Conservation (phyloP, 805 yeast species). For the Schwanniomyces occidentalis region DNA sequence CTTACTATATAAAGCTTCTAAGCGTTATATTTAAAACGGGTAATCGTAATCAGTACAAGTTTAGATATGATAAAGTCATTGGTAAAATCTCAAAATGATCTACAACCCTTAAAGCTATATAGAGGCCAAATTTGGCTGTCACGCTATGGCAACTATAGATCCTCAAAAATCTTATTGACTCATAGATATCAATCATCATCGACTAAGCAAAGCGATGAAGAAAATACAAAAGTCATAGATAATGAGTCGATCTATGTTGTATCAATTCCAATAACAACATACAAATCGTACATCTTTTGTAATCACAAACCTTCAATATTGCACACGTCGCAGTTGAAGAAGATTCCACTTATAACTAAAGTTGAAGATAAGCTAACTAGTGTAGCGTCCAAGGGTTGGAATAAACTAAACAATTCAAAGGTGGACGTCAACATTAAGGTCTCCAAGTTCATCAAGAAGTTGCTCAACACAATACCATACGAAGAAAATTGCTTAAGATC, state of each 20-base stretch:
- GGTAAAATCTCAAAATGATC: no score
- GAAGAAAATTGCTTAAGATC: slow-evolving; percentile 74
- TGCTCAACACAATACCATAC: slow-evolving; percentile 71
- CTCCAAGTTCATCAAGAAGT: slow-evolving; percentile 50
- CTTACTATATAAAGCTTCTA: no score
- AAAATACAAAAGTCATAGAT: slow-evolving; percentile 5
- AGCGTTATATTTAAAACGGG: no score
- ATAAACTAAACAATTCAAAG: slow-evolving; percentile 55
- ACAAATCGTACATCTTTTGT: slow-evolving; percentile 65
- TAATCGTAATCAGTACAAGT: no score
- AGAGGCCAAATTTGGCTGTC: no score
- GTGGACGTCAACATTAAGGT: slow-evolving; percentile 57
- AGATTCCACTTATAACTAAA: slow-evolving; percentile 34
- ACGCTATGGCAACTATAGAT: no score
- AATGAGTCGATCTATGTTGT: slow-evolving; percentile 58
- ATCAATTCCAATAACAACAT: slow-evolving; percentile 69
- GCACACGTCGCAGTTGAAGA: slow-evolving; percentile 22
- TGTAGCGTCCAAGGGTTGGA: slow-evolving; percentile 64
- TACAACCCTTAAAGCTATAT: no score
- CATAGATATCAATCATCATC: no score
- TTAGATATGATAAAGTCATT: no score
- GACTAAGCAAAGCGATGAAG: background rate
- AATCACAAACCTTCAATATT: slow-evolving; percentile 48
- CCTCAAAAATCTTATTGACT: no score
- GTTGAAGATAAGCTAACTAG: slow-evolving; percentile 48